These are phyloP conservation scores for Stevia rebaudiana DNA, from an alignment of 140 eudicot species.

Conservation along the genomic window DNA sequence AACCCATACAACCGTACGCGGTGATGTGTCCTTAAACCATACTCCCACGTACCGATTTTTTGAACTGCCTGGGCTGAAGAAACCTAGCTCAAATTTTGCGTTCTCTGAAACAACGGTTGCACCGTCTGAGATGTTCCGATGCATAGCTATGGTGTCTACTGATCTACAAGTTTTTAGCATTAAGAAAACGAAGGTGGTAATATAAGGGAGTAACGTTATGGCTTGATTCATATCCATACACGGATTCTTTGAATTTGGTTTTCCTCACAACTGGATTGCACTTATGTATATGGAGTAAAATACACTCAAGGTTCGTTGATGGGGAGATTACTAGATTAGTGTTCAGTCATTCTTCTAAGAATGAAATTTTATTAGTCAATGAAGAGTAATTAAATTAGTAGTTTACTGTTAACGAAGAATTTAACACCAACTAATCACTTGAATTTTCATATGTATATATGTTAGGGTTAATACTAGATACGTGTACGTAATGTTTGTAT, in stretches of 20 bases:
- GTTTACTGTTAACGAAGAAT: background rate
- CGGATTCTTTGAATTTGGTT: background rate
- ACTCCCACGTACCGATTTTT: constrained; percentile 1
- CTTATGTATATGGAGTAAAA: background rate
- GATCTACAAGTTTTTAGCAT: background rate
- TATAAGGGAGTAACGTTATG: background rate
- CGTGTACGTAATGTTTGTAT: too few species aligned
- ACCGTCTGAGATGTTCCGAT: constrained; percentile 7
- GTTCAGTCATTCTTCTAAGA: background rate
- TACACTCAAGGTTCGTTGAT: background rate
- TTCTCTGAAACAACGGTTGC: constrained; percentile 8
- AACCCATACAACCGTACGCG: constrained; percentile 24
- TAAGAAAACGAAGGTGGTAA: background rate
- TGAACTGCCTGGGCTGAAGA: constrained; percentile 4
- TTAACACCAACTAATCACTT: background rate
- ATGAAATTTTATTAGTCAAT: background rate
- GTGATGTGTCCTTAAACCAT: background rate
- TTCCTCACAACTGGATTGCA: background rate
- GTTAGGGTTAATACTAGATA: too few species aligned
- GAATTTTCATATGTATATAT: background rate
- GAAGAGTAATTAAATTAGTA: background rate
- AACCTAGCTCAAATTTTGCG: constrained; percentile 3
- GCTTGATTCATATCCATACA: background rate
- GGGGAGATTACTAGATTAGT: background rate
- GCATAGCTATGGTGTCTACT: background rate